phyloP scores from a whole-genome alignment of 257 asterid genomes.

The Solanum clarkiae region DNA sequence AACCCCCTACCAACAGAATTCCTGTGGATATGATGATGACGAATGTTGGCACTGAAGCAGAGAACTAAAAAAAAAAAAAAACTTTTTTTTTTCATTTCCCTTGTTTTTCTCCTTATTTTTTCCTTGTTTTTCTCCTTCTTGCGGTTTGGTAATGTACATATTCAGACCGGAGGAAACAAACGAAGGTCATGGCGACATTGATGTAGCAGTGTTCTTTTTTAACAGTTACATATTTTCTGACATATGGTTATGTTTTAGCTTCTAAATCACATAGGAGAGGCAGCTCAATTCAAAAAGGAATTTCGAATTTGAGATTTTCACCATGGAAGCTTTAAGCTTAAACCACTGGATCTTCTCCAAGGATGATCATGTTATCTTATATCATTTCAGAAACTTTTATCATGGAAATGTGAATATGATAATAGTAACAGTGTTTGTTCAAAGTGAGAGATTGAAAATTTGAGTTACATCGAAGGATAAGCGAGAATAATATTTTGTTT shows the following conservation, averaged over 20 bases:
- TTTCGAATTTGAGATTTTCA: too few species aligned
- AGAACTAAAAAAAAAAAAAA: neutral
- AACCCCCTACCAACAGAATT: neutral
- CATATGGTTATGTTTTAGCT: neutral
- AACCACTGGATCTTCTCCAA: too few species aligned
- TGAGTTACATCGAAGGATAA: too few species aligned
- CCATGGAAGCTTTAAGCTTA: too few species aligned
- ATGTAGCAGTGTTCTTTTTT: neutral
- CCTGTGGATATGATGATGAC: neutral
- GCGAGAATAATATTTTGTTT: too few species aligned
- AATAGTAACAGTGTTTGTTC: neutral
- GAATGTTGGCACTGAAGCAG: neutral
- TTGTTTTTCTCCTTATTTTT: neutral
- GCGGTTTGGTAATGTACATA: slow-evolving; percentile 4
- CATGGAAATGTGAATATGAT: neutral
- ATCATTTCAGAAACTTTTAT: neutral
- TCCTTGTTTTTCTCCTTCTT: neutral
- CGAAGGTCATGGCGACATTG: neutral
- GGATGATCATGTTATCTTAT: neutral
- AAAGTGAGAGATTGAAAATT: neutral
- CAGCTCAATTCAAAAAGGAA: too few species aligned
- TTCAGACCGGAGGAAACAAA: neutral
- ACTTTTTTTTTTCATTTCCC: neutral
- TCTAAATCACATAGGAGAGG: too few species aligned
- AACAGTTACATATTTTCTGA: neutral